Base-by-base conservation (phyloP, 2,329 filamentous ascomycete genomes). In the Penicillium sp. region DNA sequence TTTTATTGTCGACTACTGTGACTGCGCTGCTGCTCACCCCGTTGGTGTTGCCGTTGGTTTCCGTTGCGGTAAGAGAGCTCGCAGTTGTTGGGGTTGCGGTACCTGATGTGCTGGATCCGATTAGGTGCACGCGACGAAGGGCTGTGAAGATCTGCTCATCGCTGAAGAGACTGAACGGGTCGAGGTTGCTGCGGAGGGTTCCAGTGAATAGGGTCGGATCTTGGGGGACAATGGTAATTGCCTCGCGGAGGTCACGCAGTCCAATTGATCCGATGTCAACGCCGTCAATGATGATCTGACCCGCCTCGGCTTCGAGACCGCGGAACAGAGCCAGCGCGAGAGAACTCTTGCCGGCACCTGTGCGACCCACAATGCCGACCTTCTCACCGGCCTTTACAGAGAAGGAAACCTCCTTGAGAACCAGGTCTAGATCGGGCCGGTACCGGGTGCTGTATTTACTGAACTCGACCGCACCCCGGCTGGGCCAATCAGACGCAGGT, bases 201-300 rank as follows among this genome's bases (percentile, higher is more conserved):
- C 93, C 93, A 14, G 87, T 92, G 75, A 97, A 97, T 0, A 97
- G 81, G 0, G 93, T 97, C 0, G 52, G 94, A 70, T 99, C 94
- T 77, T 99, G 94, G 28, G 94, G 94, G 55, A 99, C 94, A 74
- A 99, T 97, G 0, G 95, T 97, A 66, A 99, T 95, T 44, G 90
- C 88, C 75, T 96, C 89, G 53, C 94, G 89, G 66, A 99, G 80
- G 74, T 97, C 93, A 61, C 90, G 89, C n/a, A 99, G 83, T 7
- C 94, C 94, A 61, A 99, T 97, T 59, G 82, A 79, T 48, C 90
- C 87, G 68, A 97, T 91, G 67, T 97, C 90, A n/a, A 99, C 78
- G 60, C 87, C 88, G 64, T 99, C 94, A 51, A 99, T 90, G 19
- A 95, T 69, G 59, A 99, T 96, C 71, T 88, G 90, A 66, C 94